These are phyloP conservation scores for Pestalotiopsis fici DNA, from an alignment of 2,329 filamentous ascomycete genomes.

Conservation along the genomic window DNA sequence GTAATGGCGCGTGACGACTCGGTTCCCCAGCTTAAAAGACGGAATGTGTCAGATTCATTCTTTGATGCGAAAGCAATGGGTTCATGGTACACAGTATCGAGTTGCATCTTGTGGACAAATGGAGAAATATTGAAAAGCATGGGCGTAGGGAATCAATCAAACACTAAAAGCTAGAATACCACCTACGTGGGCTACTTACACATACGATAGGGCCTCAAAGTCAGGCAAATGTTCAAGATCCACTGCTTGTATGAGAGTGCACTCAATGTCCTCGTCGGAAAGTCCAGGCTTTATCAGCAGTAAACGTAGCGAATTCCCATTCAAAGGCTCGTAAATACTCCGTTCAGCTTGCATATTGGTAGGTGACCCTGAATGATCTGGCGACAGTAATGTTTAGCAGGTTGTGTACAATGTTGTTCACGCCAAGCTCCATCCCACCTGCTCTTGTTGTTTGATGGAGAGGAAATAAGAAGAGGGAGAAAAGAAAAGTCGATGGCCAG, in stretches of 20 bases:
- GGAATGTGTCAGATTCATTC: too few relatives aligned
- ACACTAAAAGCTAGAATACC: too few relatives aligned
- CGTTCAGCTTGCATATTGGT: not conserved
- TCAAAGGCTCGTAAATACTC: constrained; percentile 12
- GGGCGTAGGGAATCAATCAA: too few relatives aligned
- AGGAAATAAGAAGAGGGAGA: too few relatives aligned
- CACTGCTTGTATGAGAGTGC: constrained; percentile 11
- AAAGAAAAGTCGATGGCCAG: too few relatives aligned
- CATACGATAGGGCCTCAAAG: constrained; percentile 21
- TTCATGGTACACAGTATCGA: too few relatives aligned
- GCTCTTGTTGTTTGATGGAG: too few relatives aligned
- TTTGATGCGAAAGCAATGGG: too few relatives aligned
- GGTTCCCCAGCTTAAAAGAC: constrained; percentile 12
- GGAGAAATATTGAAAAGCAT: too few relatives aligned
- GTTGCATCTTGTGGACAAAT: too few relatives aligned
- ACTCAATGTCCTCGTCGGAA: constrained; percentile 19
- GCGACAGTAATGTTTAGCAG: not conserved
- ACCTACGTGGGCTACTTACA: not conserved
- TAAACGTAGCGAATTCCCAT: constrained; percentile 17
- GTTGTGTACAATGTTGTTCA: not conserved
- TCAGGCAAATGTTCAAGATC: constrained; percentile 13
- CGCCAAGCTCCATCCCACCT: too few relatives aligned
- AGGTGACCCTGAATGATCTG: not conserved
- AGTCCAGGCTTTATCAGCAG: constrained; percentile 15
- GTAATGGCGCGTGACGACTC: constrained; percentile 16